Evolutionary conservation across 306 rosid species (phyloP), one percentile per base, ranked within the genome.

Genomic region (Fagus sylvatica): DNA sequence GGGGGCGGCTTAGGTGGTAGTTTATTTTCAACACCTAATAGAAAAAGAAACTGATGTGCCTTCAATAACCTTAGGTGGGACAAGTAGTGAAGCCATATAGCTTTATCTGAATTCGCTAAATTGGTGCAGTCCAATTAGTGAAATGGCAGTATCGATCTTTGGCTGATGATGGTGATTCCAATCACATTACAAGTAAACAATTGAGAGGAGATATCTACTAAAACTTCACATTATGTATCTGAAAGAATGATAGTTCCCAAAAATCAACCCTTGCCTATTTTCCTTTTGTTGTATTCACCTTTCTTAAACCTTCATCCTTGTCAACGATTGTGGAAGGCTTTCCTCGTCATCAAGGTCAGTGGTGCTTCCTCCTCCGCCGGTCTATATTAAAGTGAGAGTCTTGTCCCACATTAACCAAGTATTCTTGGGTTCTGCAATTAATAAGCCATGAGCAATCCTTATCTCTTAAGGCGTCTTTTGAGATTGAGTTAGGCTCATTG

Each of bases 241-340:
- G 9, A 76, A 33, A 60, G 2, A 30, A 36, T 69, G 74, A 59
- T 28, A 32, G 54, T 68, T 66, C 43, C 48, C 37, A 40, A 82
- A 78, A 49, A 57, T 74, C 73, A 36, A 73, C 41, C 53, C 39
- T 62, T n/a, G n/a, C n/a, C n/a, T n/a, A n/a, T n/a, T n/a, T n/a
- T n/a, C 79, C 43, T 57, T 74, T 8, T 66, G 12, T 62, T 79
- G 83, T 41, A 43, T 70, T 78, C 84, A 92, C 98, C 91, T 90
- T 91, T 78, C 77, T 91, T 80, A 94, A 77, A 80, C 98, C 90
- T 69, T 94, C 98, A 85, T 94, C 98, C 83, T 83, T 87, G 84
- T 89, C 90, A 75, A 92, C 80, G 55, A 87, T 48, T 66, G 73
- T 81, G 64, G 90, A 80, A 12, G 91, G 89, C 85, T 80, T 94